Percentiles rank a stretch among this genome's conserved stretches.
phyloP scores from a whole-genome alignment of 345 rosid genomes.

The Eucalyptus melliodora region DNA sequence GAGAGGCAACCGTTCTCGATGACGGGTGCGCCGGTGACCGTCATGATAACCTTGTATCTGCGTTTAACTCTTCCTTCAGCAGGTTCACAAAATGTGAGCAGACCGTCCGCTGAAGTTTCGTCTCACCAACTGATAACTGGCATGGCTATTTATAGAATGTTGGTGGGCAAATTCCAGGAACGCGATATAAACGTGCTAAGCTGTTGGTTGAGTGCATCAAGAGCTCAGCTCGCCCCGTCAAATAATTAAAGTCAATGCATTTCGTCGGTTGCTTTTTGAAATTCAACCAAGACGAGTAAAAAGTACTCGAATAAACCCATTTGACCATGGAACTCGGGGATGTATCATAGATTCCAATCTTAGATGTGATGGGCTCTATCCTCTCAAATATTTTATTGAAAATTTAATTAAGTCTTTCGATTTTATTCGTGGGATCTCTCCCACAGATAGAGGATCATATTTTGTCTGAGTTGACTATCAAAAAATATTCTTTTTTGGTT shows the following conservation, averaged over 20 bases:
- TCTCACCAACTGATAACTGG: neutral
- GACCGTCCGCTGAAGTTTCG: neutral
- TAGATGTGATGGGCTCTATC: neutral
- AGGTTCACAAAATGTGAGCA: neutral
- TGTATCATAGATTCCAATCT: neutral
- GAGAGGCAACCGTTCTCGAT: constrained; percentile 26
- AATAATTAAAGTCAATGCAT: neutral
- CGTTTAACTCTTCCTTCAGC: neutral
- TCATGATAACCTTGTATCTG: neutral
- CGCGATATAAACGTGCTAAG: neutral
- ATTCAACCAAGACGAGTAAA: neutral
- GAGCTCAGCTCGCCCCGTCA: neutral
- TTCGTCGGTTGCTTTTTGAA: neutral
- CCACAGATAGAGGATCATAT: neutral
- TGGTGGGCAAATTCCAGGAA: neutral
- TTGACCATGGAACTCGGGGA: neutral
- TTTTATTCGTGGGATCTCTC: neutral
- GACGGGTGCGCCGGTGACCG: constrained; percentile 10
- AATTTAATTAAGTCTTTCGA: neutral
- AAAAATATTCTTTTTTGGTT: neutral
- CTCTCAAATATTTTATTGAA: neutral
- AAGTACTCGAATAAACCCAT: neutral
- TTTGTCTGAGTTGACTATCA: rapidly evolving
- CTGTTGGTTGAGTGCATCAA: neutral
- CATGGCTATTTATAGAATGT: neutral